Percentiles rank a stretch among this genome's conserved stretches.
Evolutionary conservation across 257 asterid genomes (phyloP).

Genomic region (Ilex aquifolium): DNA sequence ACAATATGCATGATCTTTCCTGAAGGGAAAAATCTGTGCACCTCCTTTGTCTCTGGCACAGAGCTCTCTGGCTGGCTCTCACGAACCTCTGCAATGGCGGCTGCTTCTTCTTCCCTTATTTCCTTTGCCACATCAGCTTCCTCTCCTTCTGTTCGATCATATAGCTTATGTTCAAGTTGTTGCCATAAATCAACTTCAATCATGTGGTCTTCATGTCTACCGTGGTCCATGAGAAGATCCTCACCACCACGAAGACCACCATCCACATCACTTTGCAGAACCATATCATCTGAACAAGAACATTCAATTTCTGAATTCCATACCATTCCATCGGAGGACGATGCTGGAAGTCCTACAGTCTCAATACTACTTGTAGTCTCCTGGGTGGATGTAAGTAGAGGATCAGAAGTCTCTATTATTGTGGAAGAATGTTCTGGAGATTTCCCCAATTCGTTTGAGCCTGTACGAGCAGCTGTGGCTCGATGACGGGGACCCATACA

Average conservation of each 20-base stretch:
- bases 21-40: slow-evolving; percentile 81
- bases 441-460: slow-evolving; percentile 21
- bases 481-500: slow-evolving; percentile 97
- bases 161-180: slow-evolving; percentile 88
- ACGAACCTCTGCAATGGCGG: slow-evolving; percentile 61
- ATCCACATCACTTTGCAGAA: slow-evolving; percentile 16
- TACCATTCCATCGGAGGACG: slow-evolving; percentile 34
- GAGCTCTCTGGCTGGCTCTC: slow-evolving; percentile 37
- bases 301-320: slow-evolving; percentile 25
- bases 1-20: slow-evolving; percentile 90
- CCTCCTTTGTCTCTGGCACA: slow-evolving; percentile 67
- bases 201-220: slow-evolving; percentile 57
- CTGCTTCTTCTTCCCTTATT: slow-evolving; percentile 82
- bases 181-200: slow-evolving; percentile 95
- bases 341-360: slow-evolving; percentile 37
- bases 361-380: slow-evolving; percentile 25
- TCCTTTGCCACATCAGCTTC: slow-evolving; percentile 53
- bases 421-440: slow-evolving; percentile 39
- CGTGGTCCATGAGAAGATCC: slow-evolving; percentile 37
- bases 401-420: slow-evolving; percentile 35
- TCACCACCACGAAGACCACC: slow-evolving; percentile 29
- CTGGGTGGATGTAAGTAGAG: slow-evolving; percentile 40
- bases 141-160: slow-evolving; percentile 35
- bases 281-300: slow-evolving; percentile 20
- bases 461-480: slow-evolving; percentile 33